phyloP scores from a whole-genome alignment of 1,139 yeast species.

The Pichia cactophila region DNA sequence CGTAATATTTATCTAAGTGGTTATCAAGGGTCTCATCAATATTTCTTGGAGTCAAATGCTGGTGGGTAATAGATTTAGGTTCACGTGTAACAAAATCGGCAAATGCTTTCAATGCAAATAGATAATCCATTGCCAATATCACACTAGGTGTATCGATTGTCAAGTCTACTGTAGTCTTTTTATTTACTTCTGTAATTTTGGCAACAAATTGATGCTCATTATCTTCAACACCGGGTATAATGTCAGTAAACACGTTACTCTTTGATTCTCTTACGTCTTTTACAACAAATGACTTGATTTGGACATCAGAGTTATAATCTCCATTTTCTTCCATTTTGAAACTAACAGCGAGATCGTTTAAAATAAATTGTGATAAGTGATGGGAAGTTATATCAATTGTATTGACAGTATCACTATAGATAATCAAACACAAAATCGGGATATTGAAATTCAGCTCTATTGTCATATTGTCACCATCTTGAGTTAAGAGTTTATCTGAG shows the following conservation, averaged over 20 bases:
- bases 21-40: constrained; percentile 5
- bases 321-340: constrained; percentile 48
- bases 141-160: constrained; percentile 76
- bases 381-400: constrained; percentile 33
- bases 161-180: constrained; percentile 34
- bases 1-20: not conserved
- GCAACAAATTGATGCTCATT: constrained; percentile 69
- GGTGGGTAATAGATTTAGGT: constrained; percentile 4
- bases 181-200: constrained; percentile 37
- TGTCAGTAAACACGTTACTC: constrained; percentile 66
- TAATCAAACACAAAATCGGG: constrained; percentile 56
- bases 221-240: constrained; percentile 64
- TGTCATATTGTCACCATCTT: not conserved
- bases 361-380: constrained; percentile 54
- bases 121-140: constrained; percentile 77
- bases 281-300: constrained; percentile 67
- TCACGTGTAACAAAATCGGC: constrained; percentile 35
- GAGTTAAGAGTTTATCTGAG: not conserved
- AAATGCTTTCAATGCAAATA: constrained; percentile 68
- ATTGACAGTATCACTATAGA: constrained; percentile 52
- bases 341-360: constrained; percentile 49
- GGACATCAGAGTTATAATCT: constrained; percentile 52
- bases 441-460: constrained; percentile 35
- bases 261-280: constrained; percentile 59
- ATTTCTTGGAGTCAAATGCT: not conserved